Conservation (phyloP, 129 eudicot species). For the Flaveria sonorensis region DNA sequence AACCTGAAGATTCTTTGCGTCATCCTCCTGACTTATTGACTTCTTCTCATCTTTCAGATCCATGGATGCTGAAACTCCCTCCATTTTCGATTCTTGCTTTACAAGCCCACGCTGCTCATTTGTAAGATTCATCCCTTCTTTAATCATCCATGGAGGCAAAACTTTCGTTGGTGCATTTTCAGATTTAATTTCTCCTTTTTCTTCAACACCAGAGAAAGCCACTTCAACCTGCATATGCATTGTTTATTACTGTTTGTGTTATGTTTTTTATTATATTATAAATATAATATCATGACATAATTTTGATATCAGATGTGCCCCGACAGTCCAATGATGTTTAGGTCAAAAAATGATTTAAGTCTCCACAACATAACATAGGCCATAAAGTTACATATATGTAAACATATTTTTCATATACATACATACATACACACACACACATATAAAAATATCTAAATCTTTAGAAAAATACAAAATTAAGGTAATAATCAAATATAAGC, state of each 20-base stretch:
- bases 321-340: background rate
- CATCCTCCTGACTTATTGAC: constrained; percentile 49
- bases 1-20: constrained; percentile 65
- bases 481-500: no score
- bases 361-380: background rate
- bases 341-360: background rate
- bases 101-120: constrained; percentile 80
- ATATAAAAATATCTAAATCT: no score
- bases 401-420: background rate
- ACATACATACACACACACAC: no score
- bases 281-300: background rate
- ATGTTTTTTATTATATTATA: background rate
- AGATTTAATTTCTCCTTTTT: constrained; percentile 46
- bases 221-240: constrained; percentile 65
- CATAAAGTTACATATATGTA: background rate
- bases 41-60: constrained; percentile 75
- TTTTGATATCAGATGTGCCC: background rate
- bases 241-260: background rate
- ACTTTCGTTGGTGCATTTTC: constrained; percentile 62
- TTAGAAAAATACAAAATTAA: no score
- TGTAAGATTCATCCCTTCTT: constrained; percentile 83
- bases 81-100: constrained; percentile 57
- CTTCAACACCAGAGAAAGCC: constrained; percentile 64
- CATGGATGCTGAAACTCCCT: constrained; percentile 41
- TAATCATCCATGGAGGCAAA: constrained; percentile 96